Evolutionary conservation across 2,329 filamentous ascomycete species (phyloP).

Genomic region (Colletotrichum tofieldiae): DNA sequence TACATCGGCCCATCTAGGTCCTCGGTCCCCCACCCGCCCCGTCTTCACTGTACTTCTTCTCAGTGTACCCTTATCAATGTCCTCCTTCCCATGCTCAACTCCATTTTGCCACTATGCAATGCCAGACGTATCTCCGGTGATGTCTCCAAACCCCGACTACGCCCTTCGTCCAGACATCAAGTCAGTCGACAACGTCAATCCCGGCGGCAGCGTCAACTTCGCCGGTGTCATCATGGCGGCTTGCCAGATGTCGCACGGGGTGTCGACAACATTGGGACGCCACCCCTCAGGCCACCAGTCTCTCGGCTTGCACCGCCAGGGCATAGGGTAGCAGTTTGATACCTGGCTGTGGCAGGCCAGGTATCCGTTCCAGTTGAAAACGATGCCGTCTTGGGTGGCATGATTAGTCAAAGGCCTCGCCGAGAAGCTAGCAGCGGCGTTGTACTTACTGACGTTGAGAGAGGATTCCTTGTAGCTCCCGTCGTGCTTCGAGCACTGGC

Average conservation of each 20-base stretch:
- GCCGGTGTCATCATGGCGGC: not conserved
- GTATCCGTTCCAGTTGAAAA: constrained; percentile 38
- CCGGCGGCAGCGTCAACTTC: not conserved
- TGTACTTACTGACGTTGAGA: constrained; percentile 27
- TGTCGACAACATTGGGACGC: constrained; percentile 13
- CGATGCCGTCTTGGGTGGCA: constrained; percentile 6
- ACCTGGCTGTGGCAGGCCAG: constrained; percentile 28
- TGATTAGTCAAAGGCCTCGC: not conserved
- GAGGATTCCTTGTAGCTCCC: constrained; percentile 25
- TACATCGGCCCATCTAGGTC: not conserved
- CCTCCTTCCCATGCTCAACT: not conserved
- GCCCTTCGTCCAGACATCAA: not conserved
- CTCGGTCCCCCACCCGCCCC: not conserved
- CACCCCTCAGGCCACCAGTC: constrained; percentile 34
- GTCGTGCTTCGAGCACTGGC: constrained; percentile 12
- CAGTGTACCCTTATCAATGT: not conserved
- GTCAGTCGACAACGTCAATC: not conserved
- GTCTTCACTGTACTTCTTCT: not conserved
- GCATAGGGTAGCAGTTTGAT: constrained; percentile 23
- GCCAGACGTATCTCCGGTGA: not conserved
- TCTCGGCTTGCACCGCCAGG: constrained; percentile 23
- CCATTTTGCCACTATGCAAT: constrained; percentile 10
- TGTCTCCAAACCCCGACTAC: not conserved
- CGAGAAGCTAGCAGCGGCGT: accelerated
- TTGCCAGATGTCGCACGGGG: constrained; percentile 28